A percentile compares a stretch with the other conserved stretches of the same genome.
Conservation (phyloP, 345 rosid genomes). For the Rhodomyrtus tomentosa region DNA sequence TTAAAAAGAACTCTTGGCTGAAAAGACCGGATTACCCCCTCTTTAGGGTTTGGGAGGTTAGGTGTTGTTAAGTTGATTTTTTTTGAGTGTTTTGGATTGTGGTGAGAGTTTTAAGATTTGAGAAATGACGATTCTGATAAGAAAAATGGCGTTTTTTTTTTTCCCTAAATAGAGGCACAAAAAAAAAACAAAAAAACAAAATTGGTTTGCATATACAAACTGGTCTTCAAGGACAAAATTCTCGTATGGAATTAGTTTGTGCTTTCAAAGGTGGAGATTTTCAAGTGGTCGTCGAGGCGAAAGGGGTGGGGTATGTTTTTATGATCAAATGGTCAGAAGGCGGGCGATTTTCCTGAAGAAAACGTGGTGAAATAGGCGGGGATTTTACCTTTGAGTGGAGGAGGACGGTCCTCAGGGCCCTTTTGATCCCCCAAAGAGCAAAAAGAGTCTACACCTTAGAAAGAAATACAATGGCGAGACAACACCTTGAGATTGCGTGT, state of each 20-base stretch:
- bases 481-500: fast-evolving
- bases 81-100: neutral
- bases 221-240: neutral
- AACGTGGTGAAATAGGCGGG: neutral
- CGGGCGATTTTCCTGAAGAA: neutral
- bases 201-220: neutral
- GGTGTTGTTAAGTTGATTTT: neutral
- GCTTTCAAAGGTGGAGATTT: neutral
- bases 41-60: neutral
- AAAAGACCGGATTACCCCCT: neutral
- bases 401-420: neutral
- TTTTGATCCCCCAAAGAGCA: neutral
- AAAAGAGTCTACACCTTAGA: neutral
- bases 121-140: neutral
- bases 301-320: neutral
- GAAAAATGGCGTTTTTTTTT: neutral
- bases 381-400: neutral
- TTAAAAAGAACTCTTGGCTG: neutral
- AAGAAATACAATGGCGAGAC: neutral
- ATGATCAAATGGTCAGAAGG: neutral
- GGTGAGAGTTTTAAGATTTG: neutral
- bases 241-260: neutral
- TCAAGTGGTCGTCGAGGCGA: fast-evolving
- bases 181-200: too few relatives aligned
- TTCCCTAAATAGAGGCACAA: neutral